These are phyloP conservation scores for Sugiyamaella floridensis DNA, from an alignment of 805 yeast species.

Conservation along the genomic window DNA sequence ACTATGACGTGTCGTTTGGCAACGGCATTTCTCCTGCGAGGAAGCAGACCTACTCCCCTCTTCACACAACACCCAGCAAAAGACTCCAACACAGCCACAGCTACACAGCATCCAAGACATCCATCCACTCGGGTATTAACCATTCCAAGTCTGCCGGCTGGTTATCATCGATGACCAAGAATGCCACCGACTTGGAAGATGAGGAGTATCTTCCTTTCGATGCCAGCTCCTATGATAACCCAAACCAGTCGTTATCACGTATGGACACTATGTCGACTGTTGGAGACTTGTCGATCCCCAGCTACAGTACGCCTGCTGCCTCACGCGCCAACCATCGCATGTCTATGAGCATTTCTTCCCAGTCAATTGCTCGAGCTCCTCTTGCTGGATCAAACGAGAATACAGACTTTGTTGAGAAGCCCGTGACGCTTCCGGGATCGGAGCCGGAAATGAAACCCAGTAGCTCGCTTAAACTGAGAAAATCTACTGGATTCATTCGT, in stretches of 20 bases:
- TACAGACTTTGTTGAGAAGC: conserved; percentile 11
- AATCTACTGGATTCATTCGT: conserved; percentile 26
- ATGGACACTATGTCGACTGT: conserved; percentile 12
- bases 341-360: conserved; percentile 52
- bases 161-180: neutral
- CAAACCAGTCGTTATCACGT: neutral
- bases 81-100: neutral
- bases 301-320: conserved; percentile 28
- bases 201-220: conserved; percentile 10
- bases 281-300: conserved; percentile 15
- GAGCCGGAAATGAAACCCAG: conserved; percentile 5
- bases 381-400: neutral
- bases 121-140: neutral
- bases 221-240: conserved; percentile 12
- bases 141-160: conserved; percentile 15
- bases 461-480: conserved; percentile 23
- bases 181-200: neutral
- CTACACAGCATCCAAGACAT: neutral
- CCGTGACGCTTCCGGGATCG: conserved; percentile 19
- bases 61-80: neutral
- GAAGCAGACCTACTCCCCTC: neutral
- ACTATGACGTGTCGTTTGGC: neutral
- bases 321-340: conserved; percentile 67
- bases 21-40: neutral
- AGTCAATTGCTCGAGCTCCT: neutral